Conservation (phyloP, 208 protist genomes). For the Leishmania tarentolae region DNA sequence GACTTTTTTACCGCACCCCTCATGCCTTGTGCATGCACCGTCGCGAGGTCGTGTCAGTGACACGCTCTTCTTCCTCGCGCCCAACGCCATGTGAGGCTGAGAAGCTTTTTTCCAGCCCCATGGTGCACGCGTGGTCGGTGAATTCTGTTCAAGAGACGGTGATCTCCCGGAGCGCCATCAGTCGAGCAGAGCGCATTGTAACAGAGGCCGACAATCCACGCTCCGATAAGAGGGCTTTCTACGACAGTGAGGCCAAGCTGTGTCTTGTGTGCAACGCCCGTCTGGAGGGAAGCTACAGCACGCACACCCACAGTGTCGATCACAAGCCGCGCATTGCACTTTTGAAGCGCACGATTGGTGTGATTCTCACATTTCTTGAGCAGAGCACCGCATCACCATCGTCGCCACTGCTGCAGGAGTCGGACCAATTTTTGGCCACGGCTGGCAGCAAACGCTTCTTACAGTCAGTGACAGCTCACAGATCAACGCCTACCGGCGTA, state of each 20-base stretch:
- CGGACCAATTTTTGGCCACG: not conserved
- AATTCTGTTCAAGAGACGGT: not conserved
- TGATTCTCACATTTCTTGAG: constrained; percentile 41
- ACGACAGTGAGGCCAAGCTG: constrained; percentile 26
- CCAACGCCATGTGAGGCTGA: not conserved
- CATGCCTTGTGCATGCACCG: not conserved
- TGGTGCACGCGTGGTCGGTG: not conserved
- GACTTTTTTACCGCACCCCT: not conserved
- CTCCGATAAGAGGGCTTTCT: constrained; percentile 24
- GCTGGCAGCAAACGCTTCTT: not conserved
- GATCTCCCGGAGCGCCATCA: constrained; percentile 1
- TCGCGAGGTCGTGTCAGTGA: not conserved
- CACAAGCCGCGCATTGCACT: constrained; percentile 62
- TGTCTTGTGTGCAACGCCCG: constrained; percentile 47
- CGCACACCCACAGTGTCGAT: constrained; percentile 42
- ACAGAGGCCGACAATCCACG: constrained; percentile 11
- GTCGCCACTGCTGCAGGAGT: not conserved
- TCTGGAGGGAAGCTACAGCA: constrained; percentile 35
- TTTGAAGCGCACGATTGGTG: constrained; percentile 45
- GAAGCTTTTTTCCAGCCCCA: constrained; percentile 12
- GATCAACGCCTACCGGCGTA: not conserved
- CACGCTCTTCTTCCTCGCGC: not conserved
- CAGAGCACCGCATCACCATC: constrained; percentile 6
- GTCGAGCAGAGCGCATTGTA: constrained; percentile 8
- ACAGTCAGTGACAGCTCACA: not conserved